A percentile compares a stretch with the other conserved stretches of the same genome.
phyloP scores from a whole-genome alignment of 257 asterid genomes.

The Nicotiana noctiflora region DNA sequence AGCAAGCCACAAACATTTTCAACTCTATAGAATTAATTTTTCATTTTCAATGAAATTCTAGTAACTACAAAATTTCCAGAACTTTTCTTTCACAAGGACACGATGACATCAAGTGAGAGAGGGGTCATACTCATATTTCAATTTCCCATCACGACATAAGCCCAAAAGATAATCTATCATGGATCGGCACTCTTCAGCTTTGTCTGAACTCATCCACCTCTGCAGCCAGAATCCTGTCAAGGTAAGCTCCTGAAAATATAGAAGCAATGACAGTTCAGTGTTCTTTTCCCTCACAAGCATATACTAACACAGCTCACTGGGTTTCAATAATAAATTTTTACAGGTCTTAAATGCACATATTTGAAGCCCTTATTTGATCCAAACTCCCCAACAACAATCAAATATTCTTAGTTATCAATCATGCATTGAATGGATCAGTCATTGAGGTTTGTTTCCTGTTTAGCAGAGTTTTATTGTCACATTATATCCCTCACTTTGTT shows the following conservation, averaged over 20 bases:
- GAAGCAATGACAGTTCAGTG: neutral
- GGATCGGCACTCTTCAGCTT: slow-evolving; percentile 56
- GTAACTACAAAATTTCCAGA: neutral
- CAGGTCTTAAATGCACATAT: neutral
- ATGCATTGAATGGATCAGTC: neutral
- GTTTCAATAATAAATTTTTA: neutral
- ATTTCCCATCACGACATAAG: slow-evolving; percentile 56
- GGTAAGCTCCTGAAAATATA: slow-evolving; percentile 58
- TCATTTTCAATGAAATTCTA: neutral
- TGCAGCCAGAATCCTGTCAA: slow-evolving; percentile 97
- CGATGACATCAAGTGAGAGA: neutral
- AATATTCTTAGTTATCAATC: neutral
- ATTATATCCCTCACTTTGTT: neutral
- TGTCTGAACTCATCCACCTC: slow-evolving; percentile 69
- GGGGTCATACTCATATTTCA: slow-evolving; percentile 63
- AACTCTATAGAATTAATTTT: neutral
- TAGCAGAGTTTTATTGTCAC: neutral
- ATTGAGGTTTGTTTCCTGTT: neutral
- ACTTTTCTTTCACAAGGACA: neutral
- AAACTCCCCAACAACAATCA: neutral
- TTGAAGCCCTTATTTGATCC: neutral
- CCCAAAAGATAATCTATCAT: slow-evolving; percentile 70
- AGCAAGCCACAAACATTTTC: neutral
- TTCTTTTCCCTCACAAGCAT: neutral
- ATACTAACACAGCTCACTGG: neutral